A percentile compares a stretch with the other conserved stretches of the same genome.
Conservation (phyloP, 192 early-diverging fungal species). For the Martensiomyces pterosporus region DNA sequence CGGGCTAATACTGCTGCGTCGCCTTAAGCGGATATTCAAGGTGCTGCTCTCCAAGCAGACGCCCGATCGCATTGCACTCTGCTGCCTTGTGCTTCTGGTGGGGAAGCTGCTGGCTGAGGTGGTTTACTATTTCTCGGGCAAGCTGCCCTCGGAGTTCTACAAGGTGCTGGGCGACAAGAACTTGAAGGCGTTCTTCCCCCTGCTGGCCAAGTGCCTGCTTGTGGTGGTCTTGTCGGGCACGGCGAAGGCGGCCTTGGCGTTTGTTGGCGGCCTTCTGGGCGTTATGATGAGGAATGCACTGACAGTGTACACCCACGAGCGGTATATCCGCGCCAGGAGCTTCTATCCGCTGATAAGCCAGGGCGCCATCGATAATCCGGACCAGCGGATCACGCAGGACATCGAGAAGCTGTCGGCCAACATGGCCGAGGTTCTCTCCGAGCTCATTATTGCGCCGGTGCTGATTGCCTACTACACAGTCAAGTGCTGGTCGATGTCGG, state of each 20-base stretch:
- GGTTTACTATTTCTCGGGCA: constrained; percentile 66
- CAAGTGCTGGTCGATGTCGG: constrained; percentile 62
- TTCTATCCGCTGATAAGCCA: constrained; percentile 58
- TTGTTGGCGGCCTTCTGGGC: constrained; percentile 58
- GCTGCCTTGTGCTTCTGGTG: constrained; percentile 16
- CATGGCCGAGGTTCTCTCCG: constrained; percentile 51
- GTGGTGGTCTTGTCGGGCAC: constrained; percentile 59
- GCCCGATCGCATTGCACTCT: constrained; percentile 17
- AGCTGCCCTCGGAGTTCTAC: constrained; percentile 71
- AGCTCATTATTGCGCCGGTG: constrained; percentile 67
- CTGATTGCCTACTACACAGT: constrained; percentile 78
- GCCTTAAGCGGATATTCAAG: constrained; percentile 17
- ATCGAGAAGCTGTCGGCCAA: constrained; percentile 67
- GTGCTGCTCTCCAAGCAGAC: constrained; percentile 9
- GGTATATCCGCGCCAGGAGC: constrained; percentile 56
- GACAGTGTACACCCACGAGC: constrained; percentile 58
- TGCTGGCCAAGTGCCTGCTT: constrained; percentile 52
- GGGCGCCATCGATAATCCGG: constrained; percentile 70
- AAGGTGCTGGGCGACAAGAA: constrained; percentile 65
- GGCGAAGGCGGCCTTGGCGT: constrained; percentile 58
- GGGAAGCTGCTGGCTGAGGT: constrained; percentile 32
- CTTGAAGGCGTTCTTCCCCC: constrained; percentile 52
- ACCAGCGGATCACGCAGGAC: constrained; percentile 89
- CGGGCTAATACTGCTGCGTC: constrained; percentile 18
- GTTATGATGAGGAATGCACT: constrained; percentile 59